phyloP scores from a whole-genome alignment of 345 rosid genomes.

The Eucalyptus pumila region DNA sequence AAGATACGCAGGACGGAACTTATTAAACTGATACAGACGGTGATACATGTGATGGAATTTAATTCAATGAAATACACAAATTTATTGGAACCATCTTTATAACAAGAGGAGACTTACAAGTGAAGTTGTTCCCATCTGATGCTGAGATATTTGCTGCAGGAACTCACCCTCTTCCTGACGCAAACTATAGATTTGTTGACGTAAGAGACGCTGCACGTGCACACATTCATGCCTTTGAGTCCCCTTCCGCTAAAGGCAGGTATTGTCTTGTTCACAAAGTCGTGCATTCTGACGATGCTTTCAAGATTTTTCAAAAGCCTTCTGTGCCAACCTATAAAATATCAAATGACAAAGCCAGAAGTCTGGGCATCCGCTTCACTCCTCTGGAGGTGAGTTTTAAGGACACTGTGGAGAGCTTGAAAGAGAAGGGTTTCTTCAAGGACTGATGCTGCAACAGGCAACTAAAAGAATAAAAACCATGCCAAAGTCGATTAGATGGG shows the following conservation, averaged over 20 bases:
- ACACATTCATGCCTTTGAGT: conserved; percentile 39
- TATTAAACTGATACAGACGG: neutral
- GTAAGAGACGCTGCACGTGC: conserved; percentile 47
- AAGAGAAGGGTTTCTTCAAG: conserved; percentile 26
- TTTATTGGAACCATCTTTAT: neutral
- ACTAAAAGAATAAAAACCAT: neutral
- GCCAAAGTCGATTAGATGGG: neutral
- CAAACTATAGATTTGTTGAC: conserved; percentile 19
- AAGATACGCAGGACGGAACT: neutral
- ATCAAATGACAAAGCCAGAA: conserved; percentile 30
- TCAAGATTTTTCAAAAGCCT: conserved; percentile 2
- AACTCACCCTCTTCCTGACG: neutral
- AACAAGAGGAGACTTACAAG: neutral
- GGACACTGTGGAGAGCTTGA: conserved; percentile 55
- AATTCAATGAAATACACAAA: neutral
- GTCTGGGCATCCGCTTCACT: conserved; percentile 40
- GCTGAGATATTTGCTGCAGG: conserved; percentile 1
- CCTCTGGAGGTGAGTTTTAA: conserved; percentile 38
- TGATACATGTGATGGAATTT: neutral
- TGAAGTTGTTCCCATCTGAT: neutral
- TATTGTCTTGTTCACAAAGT: conserved; percentile 12
- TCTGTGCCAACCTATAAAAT: conserved; percentile 15
- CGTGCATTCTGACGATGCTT: neutral
- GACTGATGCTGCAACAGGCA: neutral
- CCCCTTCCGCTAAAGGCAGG: conserved; percentile 27